Evolutionary conservation across 208 protist genomes (phyloP).

Genomic region (Trypanosoma mega): DNA sequence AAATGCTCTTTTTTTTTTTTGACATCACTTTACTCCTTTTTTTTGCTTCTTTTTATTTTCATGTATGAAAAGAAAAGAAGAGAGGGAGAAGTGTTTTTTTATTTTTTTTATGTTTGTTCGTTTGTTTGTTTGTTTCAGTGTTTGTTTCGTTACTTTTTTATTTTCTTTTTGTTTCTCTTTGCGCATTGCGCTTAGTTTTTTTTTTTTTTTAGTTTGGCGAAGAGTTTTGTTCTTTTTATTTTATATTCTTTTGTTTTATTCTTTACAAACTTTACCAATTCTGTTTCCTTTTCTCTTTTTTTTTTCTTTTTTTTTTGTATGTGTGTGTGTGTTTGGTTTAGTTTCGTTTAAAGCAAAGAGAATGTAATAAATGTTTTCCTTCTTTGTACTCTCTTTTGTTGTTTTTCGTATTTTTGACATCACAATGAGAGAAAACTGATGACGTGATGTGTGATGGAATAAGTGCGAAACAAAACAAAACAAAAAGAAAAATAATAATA

Average conservation of each 20-base stretch:
- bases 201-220: slow-evolving; percentile 11
- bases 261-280: neutral
- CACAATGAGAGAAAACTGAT: no score
- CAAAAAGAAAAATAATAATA: slow-evolving; percentile 1
- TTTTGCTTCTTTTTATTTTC: no score
- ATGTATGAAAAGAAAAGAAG: slow-evolving; percentile 17
- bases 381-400: no score
- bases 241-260: slow-evolving; percentile 2
- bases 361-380: no score
- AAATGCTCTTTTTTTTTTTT: no score
- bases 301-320: slow-evolving; percentile 9
- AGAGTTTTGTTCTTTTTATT: neutral
- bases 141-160: slow-evolving; percentile 2
- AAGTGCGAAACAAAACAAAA: neutral
- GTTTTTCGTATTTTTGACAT: no score
- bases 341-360: neutral
- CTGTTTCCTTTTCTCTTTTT: slow-evolving; percentile 16
- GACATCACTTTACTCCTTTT: no score
- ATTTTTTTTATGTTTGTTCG: neutral
- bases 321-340: neutral
- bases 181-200: neutral
- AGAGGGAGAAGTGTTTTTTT: neutral
- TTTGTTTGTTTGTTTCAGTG: no score
- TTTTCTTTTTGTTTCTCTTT: neutral
- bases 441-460: no score